phyloP scores from a whole-genome alignment of 2,329 filamentous ascomycete species.

The Pseudogymnoascus sp. region DNA sequence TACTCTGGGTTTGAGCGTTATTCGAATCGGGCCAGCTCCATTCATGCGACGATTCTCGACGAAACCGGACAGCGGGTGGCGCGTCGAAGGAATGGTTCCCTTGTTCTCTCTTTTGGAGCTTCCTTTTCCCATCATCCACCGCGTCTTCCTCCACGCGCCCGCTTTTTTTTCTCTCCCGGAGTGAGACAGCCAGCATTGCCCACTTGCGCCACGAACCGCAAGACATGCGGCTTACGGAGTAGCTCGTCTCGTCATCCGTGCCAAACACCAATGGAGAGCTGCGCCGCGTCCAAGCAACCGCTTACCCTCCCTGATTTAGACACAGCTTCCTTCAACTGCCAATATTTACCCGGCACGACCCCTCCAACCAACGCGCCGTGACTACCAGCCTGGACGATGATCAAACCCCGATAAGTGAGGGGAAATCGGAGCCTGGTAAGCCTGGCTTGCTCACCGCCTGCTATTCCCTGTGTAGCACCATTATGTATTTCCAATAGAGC shows the following conservation, averaged over 20 bases:
- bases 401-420: constrained; percentile 6
- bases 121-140: background rate
- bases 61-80: background rate
- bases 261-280: constrained; percentile 5
- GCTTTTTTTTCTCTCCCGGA: background rate
- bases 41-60: constrained; percentile 1
- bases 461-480: constrained; percentile 3
- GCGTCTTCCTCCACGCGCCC: background rate
- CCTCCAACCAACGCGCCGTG: constrained; percentile 6
- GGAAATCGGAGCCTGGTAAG: background rate
- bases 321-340: background rate
- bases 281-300: constrained; percentile 6
- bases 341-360: constrained; percentile 2
- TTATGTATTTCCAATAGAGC: background rate
- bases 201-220: constrained; percentile 3
- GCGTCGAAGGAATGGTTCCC: background rate
- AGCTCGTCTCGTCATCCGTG: constrained; percentile 1
- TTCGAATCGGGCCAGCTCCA: background rate
- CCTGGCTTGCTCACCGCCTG: background rate
- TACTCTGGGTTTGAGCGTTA: background rate
- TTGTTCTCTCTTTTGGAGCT: background rate
- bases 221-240: constrained; percentile 4
- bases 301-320: constrained; percentile 8
- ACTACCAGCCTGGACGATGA: background rate
- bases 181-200: background rate